Evolutionary conservation across 2,329 filamentous ascomycete genomes (phyloP).

Genomic region (Pezicula carpinea): DNA sequence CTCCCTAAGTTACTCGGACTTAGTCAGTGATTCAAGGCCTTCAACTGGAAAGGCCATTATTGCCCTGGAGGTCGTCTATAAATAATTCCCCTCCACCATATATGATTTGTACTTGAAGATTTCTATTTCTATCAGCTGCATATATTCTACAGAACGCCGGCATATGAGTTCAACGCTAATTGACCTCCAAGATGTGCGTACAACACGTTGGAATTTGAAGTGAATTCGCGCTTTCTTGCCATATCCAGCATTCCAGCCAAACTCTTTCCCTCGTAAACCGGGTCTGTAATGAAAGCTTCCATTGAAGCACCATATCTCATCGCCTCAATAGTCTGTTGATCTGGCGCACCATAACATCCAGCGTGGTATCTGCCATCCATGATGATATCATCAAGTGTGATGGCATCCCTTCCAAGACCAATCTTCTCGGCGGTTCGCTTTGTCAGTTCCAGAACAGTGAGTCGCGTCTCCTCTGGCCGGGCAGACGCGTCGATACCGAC

Average conservation of each 20-base stretch:
- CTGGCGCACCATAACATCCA: conserved; percentile 63
- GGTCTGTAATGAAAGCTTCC: conserved; percentile 71
- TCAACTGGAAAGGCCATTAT: too few species aligned
- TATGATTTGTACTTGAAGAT: too few species aligned
- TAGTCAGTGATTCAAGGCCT: too few species aligned
- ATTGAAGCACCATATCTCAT: conserved; percentile 64
- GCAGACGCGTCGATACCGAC: conserved; percentile 65
- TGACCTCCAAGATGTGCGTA: conserved; percentile 71
- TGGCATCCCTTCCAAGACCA: conserved; percentile 53
- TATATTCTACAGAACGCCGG: not conserved
- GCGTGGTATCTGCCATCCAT: conserved; percentile 64
- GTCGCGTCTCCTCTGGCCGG: conserved; percentile 55
- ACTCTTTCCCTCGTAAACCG: conserved; percentile 73
- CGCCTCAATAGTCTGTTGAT: conserved; percentile 59
- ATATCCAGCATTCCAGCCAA: conserved; percentile 68
- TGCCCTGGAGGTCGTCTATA: too few species aligned
- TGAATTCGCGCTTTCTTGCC: conserved; percentile 57
- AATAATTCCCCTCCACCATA: too few species aligned
- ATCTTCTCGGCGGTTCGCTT: conserved; percentile 58
- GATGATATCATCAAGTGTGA: conserved; percentile 57
- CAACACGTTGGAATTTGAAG: conserved; percentile 55
- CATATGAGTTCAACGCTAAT: conserved; percentile 64
- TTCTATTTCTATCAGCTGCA: too few species aligned
- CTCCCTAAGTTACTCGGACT: too few species aligned
- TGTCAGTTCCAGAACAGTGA: conserved; percentile 64